Base-by-base conservation (phyloP, 2,329 filamentous ascomycete genomes). In the Dactylella cylindrospora region DNA sequence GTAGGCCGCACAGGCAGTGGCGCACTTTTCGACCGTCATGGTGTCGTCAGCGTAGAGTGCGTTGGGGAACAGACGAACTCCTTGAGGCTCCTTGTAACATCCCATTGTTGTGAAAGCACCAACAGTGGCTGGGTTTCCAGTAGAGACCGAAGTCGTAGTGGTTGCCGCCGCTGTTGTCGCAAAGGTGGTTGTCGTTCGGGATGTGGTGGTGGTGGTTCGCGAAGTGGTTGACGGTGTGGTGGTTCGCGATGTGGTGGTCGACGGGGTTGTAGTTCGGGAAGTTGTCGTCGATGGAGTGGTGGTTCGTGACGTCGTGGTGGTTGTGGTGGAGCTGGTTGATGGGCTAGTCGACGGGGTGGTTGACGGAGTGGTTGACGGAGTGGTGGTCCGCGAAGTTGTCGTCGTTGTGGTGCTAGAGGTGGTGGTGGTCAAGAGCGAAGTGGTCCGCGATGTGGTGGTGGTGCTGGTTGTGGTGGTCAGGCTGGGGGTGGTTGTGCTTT, bases 1-100 rank as follows among this genome's bases (percentile, higher is more conserved):
- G 66, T 70, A 76, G 5, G 66, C 66, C 5, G 68, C 66, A 59
- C 74, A 76, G 66, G 70, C 71, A 1, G 47, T 64, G 10, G 73
- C 55, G n/a, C 66, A 67, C 32, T 65, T 67, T 15, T 66, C 47
- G 13, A 64, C 13, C 1, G 54, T 65, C 66, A 67, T 65, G 1
- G 50, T 31, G 13, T 55, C 60, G n/a, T 45, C 47, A 5, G 40
- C 47, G 23, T 51, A 47, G n/a, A 61, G 6, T 9, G 41, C 41
- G 15, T 47, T 53, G 22, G 40, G 32, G 3, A 61, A 22, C 19
- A 47, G 47, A 33, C 47, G 47, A 17, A 40, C 22, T 26, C 55
- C 41, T 2, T 15, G 47, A 2, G 55, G 55, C 35, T 61, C 55
- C 28, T 29, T 47, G 29, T 47, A 61, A 41, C 55, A 61, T 12